Base-by-base conservation (phyloP, 495 filamentous ascomycete species). In the Daldinia vernicosa region DNA sequence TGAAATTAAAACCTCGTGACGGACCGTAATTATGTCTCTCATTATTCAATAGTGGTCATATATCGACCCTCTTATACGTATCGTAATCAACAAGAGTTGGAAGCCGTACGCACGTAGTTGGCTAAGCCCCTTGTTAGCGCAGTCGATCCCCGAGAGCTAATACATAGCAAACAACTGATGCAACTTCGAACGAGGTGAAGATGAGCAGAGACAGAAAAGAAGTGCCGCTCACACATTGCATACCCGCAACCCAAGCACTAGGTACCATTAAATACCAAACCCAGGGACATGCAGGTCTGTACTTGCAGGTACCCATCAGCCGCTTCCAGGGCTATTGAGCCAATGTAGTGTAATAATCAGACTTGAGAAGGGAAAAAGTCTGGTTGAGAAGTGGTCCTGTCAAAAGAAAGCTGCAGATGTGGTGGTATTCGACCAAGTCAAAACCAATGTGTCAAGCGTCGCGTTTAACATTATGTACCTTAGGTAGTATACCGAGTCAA, bases 171-270 rank as follows among this genome's bases (percentile, higher is more conserved):
- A 64, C 50, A 63, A 62, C 5, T 22, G 52, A 64, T 51, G 51
- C 12, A 62, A 51, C 56, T 66, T 66, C 8, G 24, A 50, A 57
- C 12, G 58, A 40, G 37, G 57, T 15, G 33, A 52, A 56, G 35
- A 45, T 30, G 14, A 70, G 43, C 61, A 66, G 51, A 70, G 4
- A 54, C 28, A 35, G 47, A 51, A 51, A 51, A 54, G 67, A 55
- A 33, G 54, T 72, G 70, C 70, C 65, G 70, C 24, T 60, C 47
- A 60, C 64, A 68, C 70, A 72, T 72, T 72, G 70, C 70, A 72
- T 72, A 72, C 64, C 70, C 70, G 70, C 70, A 65, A 68, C 60
- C 63, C 65, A 67, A 65, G 54, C 64, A 43, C 22, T 67, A 64
- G 60, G 43, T 72, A 68, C 70, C 70, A 37, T 60, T 60, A 53